Evolutionary conservation across 169 alveolate genomes (phyloP), one percentile per base, ranked within the genome.

Genomic region (Plasmodium billcollinsi): DNA sequence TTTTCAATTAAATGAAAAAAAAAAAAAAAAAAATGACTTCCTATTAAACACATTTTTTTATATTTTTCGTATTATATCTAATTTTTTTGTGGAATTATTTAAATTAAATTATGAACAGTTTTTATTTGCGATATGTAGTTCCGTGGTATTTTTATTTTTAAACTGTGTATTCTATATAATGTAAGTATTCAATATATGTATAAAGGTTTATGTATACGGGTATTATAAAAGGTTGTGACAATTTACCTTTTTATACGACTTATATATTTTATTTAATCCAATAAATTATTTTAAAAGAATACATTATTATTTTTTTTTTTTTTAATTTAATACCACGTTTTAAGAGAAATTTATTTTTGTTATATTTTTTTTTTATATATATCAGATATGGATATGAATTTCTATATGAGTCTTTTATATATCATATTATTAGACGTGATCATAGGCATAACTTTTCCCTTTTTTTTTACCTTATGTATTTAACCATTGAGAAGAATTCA

Each of bases 391-490:
- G 99, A 8, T 97, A 93, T 90, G 96, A 96, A 54, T 97, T 97
- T 94, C 75, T 98, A 15, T 97, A 96, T 88, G 99, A 98, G 95
- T 93, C 99, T 33, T 98, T 97, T 89, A 93, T 98, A 15, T 98
- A 98, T 92, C 99, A 99, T 89, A 93, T 97, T 72, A 92, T 95
- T 61, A 96, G 99, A 86, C 96, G 96, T 85, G 99, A 99, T 89
- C 98, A 97, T 94, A 93, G 99, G 20, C 99, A 99, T 93, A 99
- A 99, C 94, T 98, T 97, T 92, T 98, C 99, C 2, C 95, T 97
- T 52, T 98, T 96, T 96, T 99, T 97, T 95, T 98, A 98, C 90
- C 85, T 95, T 73, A 97, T 98, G 88, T 98, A 98, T 95, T 94
- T 95, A 93, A 49, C 85, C 54, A 90, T 90, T 73, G 92, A 75